Conservation (phyloP, 768 basidiomycete genomes). For the Albatrellus ellisii region DNA sequence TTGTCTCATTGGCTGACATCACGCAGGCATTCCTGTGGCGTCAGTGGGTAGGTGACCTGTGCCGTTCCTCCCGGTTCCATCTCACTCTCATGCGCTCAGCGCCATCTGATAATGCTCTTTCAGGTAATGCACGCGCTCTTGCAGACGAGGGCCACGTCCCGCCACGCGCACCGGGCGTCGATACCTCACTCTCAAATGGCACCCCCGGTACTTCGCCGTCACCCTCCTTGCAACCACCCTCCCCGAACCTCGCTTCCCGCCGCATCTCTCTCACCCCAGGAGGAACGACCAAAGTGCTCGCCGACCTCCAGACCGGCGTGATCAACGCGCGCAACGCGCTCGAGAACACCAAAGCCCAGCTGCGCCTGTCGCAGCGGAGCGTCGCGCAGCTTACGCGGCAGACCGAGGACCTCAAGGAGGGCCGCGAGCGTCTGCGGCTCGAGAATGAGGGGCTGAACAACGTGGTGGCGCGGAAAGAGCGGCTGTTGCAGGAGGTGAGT, state of each 20-base stretch:
- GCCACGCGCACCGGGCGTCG: constrained; percentile 10
- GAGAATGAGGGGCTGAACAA: constrained; percentile 87
- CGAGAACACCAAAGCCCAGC: constrained; percentile 77
- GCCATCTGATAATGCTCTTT: constrained; percentile 6
- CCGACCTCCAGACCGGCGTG: constrained; percentile 78
- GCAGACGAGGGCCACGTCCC: constrained; percentile 54
- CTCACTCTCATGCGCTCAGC: background rate
- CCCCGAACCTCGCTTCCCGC: constrained; percentile 25
- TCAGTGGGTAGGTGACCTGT: constrained; percentile 16
- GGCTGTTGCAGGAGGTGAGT: constrained; percentile 70
- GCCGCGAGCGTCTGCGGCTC: constrained; percentile 62
- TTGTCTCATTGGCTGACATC: constrained; percentile 1
- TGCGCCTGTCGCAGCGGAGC: constrained; percentile 67
- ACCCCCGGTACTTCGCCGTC: constrained; percentile 6
- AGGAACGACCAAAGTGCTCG: constrained; percentile 78
- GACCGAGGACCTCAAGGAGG: constrained; percentile 83
- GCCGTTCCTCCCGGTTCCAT: constrained; percentile 2
- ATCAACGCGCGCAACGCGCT: constrained; percentile 66
- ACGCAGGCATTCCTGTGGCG: constrained; percentile 36
- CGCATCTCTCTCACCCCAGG: constrained; percentile 54
- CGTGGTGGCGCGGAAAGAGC: constrained; percentile 79
- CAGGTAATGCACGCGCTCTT: constrained; percentile 75
- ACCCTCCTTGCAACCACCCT: constrained; percentile 13
- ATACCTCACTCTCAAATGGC: constrained; percentile 15
- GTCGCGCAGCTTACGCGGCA: constrained; percentile 78